Conservation (phyloP, 1,139 yeast species). For the Candida glucosophila region DNA sequence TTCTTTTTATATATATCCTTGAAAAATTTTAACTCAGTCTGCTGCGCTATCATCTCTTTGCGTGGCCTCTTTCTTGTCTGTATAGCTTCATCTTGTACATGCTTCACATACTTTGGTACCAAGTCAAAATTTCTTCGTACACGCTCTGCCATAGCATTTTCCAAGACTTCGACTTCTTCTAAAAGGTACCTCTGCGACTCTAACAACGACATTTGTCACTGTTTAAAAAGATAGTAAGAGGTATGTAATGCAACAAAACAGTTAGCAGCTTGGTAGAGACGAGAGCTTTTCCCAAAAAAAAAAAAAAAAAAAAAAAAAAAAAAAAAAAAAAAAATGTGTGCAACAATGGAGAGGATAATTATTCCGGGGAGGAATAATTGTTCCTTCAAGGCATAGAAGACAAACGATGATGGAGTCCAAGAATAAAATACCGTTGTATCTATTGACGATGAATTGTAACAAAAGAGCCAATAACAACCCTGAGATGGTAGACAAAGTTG, state of each 20-base stretch:
- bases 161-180: conserved; percentile 31
- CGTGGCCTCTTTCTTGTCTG: conserved; percentile 22
- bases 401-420: too few species aligned
- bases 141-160: conserved; percentile 22
- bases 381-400: conserved; percentile 1
- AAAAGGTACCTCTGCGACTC: conserved; percentile 28
- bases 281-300: too few species aligned
- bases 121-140: conserved; percentile 22
- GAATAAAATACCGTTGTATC: conserved; percentile 14
- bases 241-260: conserved; percentile 2
- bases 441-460: conserved; percentile 34
- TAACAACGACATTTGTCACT: conserved; percentile 19
- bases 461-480: conserved; percentile 19
- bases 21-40: conserved; percentile 58
- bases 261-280: too few species aligned
- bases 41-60: conserved; percentile 47
- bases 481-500: conserved; percentile 15
- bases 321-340: too few species aligned
- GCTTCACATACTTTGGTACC: conserved; percentile 6
- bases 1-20: conserved; percentile 37
- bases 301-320: too few species aligned
- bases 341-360: too few species aligned
- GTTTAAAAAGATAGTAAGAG: background rate
- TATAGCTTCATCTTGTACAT: conserved; percentile 5
- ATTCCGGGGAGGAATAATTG: too few species aligned